These are phyloP conservation scores for Ligustrum vulgare DNA, from an alignment of 257 asterid species.

Conservation along the genomic window DNA sequence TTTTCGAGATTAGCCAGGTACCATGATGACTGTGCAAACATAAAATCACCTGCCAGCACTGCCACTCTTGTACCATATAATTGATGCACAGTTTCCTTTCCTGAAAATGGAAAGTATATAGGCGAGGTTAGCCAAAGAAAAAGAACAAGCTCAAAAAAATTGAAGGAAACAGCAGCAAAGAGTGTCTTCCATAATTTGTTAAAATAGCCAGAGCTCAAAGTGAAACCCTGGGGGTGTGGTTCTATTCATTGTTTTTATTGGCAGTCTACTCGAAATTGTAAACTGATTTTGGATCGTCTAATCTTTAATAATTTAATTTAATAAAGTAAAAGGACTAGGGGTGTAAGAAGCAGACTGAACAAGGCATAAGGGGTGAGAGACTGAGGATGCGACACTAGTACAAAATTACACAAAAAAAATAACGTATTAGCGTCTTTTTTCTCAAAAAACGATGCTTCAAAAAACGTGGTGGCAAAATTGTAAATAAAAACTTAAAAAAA, in stretches of 20 bases:
- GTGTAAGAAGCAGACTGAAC: not conserved
- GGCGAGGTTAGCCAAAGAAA: not conserved
- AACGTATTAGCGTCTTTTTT: no score
- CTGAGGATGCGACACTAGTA: no score
- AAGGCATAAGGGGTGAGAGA: not conserved
- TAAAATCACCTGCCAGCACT: slow-evolving; percentile 91
- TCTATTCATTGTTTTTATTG: not conserved
- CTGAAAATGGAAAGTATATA: slow-evolving; percentile 31
- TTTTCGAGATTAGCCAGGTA: slow-evolving; percentile 97
- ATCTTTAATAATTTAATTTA: not conserved
- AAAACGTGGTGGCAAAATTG: no score
- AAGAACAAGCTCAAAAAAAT: not conserved
- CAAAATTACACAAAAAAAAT: no score
- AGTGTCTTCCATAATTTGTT: no score
- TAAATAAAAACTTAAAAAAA: no score
- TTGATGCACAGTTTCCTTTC: slow-evolving; percentile 89
- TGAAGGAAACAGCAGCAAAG: no score
- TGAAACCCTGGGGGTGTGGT: not conserved
- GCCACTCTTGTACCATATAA: slow-evolving; percentile 87
- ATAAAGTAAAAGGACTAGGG: not conserved
- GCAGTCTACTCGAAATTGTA: not conserved
- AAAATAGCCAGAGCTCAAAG: not conserved
- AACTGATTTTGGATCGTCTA: not conserved
- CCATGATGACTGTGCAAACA: slow-evolving; percentile 99
- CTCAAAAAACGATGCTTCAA: no score